A percentile compares a stretch with the other conserved stretches of the same genome.
phyloP scores from a whole-genome alignment of 2,329 filamentous ascomycete genomes.

The Neoarthrinium moseri region DNA sequence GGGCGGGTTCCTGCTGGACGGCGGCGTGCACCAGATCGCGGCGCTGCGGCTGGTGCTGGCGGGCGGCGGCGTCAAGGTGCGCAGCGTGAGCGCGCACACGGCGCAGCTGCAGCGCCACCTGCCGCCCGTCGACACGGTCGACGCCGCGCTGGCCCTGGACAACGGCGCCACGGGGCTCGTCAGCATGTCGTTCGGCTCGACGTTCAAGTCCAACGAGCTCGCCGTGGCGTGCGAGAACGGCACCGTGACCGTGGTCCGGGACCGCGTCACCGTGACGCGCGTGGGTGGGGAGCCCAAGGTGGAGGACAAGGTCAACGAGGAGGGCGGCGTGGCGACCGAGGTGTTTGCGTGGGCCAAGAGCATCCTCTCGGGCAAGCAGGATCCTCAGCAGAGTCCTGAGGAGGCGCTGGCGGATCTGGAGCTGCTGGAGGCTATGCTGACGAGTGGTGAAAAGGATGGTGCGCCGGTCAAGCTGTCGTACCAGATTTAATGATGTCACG shows the following conservation, averaged over 20 bases:
- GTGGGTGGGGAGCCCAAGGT: slow-evolving; percentile 34
- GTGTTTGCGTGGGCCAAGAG: slow-evolving; percentile 60
- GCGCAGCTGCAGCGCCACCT: slow-evolving; percentile 54
- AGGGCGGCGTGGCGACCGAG: slow-evolving; percentile 50
- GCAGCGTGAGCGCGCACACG: slow-evolving; percentile 53
- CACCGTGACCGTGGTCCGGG: slow-evolving; percentile 43
- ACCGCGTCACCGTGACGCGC: slow-evolving; percentile 34
- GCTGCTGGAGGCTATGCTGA: slow-evolving; percentile 52
- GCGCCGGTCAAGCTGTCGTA: slow-evolving; percentile 38
- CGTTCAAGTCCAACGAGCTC: slow-evolving; percentile 51
- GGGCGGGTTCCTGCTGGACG: slow-evolving; percentile 75
- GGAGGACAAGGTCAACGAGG: slow-evolving; percentile 48
- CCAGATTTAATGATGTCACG: slow-evolving; percentile 9
- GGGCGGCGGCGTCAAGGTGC: slow-evolving; percentile 41
- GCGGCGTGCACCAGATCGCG: slow-evolving; percentile 71
- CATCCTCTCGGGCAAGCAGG: slow-evolving; percentile 43
- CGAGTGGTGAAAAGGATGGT: slow-evolving; percentile 43
- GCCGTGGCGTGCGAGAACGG: slow-evolving; percentile 58
- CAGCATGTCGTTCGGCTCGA: slow-evolving; percentile 56
- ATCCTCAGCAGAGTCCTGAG: slow-evolving; percentile 53
- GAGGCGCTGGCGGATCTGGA: slow-evolving; percentile 62
- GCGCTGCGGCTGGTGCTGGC: slow-evolving; percentile 57
- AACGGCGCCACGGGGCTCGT: slow-evolving; percentile 57
- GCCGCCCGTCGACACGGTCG: slow-evolving; percentile 65
- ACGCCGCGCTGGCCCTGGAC: slow-evolving; percentile 54